These are phyloP conservation scores for Fragaria nilgerrensis DNA, from an alignment of 306 rosid genomes.

Conservation along the genomic window DNA sequence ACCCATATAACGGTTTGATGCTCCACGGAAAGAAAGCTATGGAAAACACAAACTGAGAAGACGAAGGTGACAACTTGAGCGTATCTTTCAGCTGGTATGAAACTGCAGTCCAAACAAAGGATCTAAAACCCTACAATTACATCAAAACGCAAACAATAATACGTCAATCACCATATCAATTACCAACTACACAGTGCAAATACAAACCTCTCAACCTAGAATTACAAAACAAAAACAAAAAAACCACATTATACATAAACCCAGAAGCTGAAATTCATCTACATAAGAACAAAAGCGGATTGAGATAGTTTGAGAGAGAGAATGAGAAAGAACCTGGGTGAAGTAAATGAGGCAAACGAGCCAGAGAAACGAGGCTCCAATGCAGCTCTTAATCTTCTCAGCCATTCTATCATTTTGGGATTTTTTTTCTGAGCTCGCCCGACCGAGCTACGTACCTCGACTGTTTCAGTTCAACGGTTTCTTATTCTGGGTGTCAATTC, in stretches of 20 bases:
- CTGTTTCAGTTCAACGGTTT: constrained; percentile 22
- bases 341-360: constrained; percentile 81
- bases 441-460: background rate
- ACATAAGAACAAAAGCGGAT: background rate
- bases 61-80: constrained; percentile 73
- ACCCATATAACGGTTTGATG: constrained; percentile 88
- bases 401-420: constrained; percentile 60
- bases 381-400: constrained; percentile 46
- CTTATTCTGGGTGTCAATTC: constrained; percentile 5
- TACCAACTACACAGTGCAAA: background rate
- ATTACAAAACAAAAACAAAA: background rate
- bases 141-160: background rate
- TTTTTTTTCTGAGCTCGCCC: background rate
- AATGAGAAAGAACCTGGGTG: constrained; percentile 57
- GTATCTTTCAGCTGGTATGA: constrained; percentile 82
- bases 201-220: constrained; percentile 13
- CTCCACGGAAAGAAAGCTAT: constrained; percentile 86
- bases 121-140: constrained; percentile 71
- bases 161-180: background rate
- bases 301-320: background rate
- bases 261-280: background rate
- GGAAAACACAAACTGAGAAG: constrained; percentile 72
- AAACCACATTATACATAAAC: background rate
- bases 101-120: constrained; percentile 87
- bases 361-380: constrained; percentile 77